Evolutionary conservation across 2,329 filamentous ascomycete genomes (phyloP), one percentile per base, ranked within the genome.

Genomic region (Nemania sp.): DNA sequence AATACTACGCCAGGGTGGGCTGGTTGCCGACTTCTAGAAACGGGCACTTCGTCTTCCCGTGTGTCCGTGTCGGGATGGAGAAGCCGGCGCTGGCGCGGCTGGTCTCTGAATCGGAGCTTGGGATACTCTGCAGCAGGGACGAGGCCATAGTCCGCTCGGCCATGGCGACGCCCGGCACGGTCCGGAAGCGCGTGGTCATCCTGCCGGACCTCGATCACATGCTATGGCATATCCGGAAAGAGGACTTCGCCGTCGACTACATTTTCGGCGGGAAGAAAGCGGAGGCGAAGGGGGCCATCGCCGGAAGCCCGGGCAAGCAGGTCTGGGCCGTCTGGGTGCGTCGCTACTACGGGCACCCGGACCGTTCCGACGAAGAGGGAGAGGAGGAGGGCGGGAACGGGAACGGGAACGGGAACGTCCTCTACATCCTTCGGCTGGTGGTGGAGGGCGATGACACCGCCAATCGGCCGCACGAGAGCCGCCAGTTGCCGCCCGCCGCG

Each of bases 201-300:
- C 46, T 67, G 15, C 60, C 64, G 2, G 54, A 66, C 13, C 21
- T 67, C 1, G 60, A 64, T 13, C 64, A 67, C 12, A 67, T 66
- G 62, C 55, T 67, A 5, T 67, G 62, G 64, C 64, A 67, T 56
- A 65, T 67, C 39, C 32, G 62, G 17, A 67, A 66, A 35, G 65
- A 59, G 32, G 64, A 67, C 11, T 67, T 65, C 46, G 64, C 56
- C 2, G 63, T 55, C 1, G 15, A 55, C 0, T 32, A 65, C 45
- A 5, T 66, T 15, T 68, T 66, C 21, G 55, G 49, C 0, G 60
- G 57, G 39, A 62, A 1, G 11, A n/a, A n/a, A n/a, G 34, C 62
- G 1, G 13, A 35, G 5, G 58, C 52, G 1, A 65, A 65, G 34
- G 64, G 65, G 2, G 64, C 56, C 2, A 65, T 66, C n/a, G 60